Conservation (phyloP, 305 asterid genomes). For the Rubia tinctorum region DNA sequence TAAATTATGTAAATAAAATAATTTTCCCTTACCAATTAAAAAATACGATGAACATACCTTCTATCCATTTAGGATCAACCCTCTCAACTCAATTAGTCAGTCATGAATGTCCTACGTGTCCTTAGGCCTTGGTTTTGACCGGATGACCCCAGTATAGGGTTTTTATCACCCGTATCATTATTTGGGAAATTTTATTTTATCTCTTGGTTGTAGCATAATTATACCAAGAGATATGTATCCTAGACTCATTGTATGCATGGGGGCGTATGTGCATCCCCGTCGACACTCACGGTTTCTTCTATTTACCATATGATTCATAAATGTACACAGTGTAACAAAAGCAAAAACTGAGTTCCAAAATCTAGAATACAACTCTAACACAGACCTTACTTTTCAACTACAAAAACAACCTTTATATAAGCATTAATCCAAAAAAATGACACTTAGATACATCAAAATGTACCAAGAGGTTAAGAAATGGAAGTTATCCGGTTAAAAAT, state of each 20-base stretch:
- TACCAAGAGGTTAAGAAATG: not conserved
- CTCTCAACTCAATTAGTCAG: constrained; percentile 71
- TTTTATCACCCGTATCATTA: too few species aligned
- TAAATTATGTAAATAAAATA: too few species aligned
- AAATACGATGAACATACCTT: constrained; percentile 47
- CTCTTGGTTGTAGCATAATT: too few species aligned
- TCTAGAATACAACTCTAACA: not conserved
- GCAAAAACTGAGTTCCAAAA: not conserved
- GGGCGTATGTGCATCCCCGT: too few species aligned
- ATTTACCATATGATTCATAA: too few species aligned
- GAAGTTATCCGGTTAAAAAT: not conserved
- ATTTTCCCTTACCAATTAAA: too few species aligned
- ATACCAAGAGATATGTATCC: too few species aligned
- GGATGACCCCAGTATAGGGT: too few species aligned
- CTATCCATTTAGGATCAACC: constrained; percentile 69
- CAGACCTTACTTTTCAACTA: not conserved
- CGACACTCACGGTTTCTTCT: too few species aligned
- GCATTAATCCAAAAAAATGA: not conserved
- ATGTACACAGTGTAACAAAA: not conserved
- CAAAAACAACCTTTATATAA: not conserved
- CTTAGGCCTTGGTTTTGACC: constrained; percentile 75
- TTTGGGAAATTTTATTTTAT: too few species aligned
- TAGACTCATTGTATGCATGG: too few species aligned
- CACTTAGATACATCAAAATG: not conserved
- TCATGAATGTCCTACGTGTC: constrained; percentile 81